Percentiles rank a stretch among this genome's conserved stretches.
phyloP scores from a whole-genome alignment of 78 protist species.

The Bodo saltans region DNA sequence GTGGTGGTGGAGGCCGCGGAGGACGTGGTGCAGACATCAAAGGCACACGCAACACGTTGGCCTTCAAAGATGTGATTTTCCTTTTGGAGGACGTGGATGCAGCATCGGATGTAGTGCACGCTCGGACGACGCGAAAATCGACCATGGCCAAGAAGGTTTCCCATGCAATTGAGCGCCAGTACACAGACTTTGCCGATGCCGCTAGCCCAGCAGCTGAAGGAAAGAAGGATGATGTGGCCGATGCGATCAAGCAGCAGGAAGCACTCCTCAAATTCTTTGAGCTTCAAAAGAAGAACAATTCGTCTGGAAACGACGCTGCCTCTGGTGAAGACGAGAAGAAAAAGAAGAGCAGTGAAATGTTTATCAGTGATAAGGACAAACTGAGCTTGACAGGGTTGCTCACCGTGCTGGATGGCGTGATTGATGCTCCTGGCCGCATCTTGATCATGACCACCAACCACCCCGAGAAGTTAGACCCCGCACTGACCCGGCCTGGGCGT shows the following conservation, averaged over 20 bases:
- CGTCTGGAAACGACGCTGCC: background rate
- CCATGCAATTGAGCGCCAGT: background rate
- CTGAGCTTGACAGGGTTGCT: constrained; percentile 59
- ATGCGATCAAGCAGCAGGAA: too few relatives aligned
- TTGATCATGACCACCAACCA: constrained; percentile 80
- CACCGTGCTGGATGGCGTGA: constrained; percentile 74
- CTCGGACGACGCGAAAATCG: background rate
- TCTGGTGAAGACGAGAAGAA: background rate
- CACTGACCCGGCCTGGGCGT: constrained; percentile 71
- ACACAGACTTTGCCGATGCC: background rate
- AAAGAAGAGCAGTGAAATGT: background rate
- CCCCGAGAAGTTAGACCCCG: constrained; percentile 54
- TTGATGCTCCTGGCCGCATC: constrained; percentile 57
- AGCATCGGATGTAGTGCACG: constrained; percentile 37
- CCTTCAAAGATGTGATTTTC: constrained; percentile 21
- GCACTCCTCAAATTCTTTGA: too few relatives aligned
- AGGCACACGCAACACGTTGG: background rate
- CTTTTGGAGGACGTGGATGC: constrained; percentile 73
- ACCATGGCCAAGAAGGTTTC: background rate
- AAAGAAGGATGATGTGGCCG: background rate
- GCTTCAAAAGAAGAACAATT: background rate
- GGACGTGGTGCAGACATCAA: too few relatives aligned
- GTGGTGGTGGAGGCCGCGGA: too few relatives aligned
- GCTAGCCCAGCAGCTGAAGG: background rate
- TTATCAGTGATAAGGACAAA: constrained; percentile 7